Evolutionary conservation across 768 basidiomycete species (phyloP), one percentile per base, ranked within the genome.

Genomic region (Termitomyces sp.): DNA sequence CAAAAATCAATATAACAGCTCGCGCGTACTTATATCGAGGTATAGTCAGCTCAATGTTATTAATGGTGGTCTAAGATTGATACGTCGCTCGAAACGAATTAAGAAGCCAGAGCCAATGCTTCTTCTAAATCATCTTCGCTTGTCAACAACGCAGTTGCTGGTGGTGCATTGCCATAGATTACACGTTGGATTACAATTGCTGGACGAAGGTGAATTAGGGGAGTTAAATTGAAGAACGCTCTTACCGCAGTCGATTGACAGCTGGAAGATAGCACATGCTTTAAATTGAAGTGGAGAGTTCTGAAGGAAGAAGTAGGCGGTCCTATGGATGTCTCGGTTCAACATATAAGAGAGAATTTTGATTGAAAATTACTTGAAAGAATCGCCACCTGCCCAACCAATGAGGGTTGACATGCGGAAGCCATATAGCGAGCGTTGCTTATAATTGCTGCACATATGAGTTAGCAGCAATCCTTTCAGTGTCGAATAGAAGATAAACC

Each of bases 331-430:
- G 8, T 51, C 29, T 36, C 28, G 53, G 57, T 13, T 18, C 26
- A 15, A 15, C n/a, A n/a, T 16, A 41, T 41, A 33, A 57, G 58
- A 26, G 54, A 49, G 42, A 64, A 41, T 50, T 15, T 36, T 8
- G 15, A 49, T 10, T 1, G 15, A 37, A 57, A 60, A 78, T 60
- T 64, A 91, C 92, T 94, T 94, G 82, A 90, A 93, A 18, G 83
- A 70, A 71, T 94, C 92, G 61, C 92, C 92, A 58, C 87, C 90
- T 47, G 83, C 73, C 92, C 92, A 93, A 31, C 92, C 92, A 36
- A 92, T 66, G 50, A 94, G 70, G 2, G 92, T 94, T 7, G 90
- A 90, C 70, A 83, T 80, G 34, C 91, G 83, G 72, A 94, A 94
- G 36, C 92, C 92, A 70, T 92, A 92, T 48, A 94, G 69, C 2